Base-by-base conservation (phyloP, 345 rosid species). In the Erodium maritimum region DNA sequence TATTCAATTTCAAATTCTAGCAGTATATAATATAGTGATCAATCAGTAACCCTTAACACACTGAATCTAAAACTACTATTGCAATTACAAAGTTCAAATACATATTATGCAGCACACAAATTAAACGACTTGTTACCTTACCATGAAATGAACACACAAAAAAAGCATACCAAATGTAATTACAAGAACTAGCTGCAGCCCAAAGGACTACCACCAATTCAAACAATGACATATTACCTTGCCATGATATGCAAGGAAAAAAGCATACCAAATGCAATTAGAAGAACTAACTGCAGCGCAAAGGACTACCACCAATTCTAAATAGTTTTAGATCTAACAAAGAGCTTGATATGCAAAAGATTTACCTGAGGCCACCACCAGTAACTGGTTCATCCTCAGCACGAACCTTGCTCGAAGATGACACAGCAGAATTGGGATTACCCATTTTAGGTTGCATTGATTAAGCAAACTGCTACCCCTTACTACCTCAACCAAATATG, bases 301-400 rank as follows among this genome's bases (percentile, higher is more conserved):
- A 1, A 51, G 34, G 55, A 23, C 23, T 16, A n/a, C n/a, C n/a
- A 24, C 50, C 19, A 25, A 23, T 19, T 54, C 56, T n/a, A 65
- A 42, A 29, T 56, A 42, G 37, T 42, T 61, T 21, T 0, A 22
- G 60, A 72, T 58, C 69, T 61, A 62, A 59, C 23, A 11, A 61
- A 50, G 33, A 0, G 20, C 18, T 51, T 0, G 6, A 46, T 25
- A 14, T 1, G 19, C 11, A 37, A 21, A 34, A 55, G n/a, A 37
- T 21, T 3, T 61, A 93, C 99, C 99, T 93, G 67, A 85, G 89
- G 46, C 99, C 96, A 0, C 99, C 95, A 50, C 99, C 99, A 67
- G 88, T 82, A 17, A 81, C 95, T 20, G 91, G 96, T 50, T 76
- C 80, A 56, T 87, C 91, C 54, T 81, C 91, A 57, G 83, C 82